These are phyloP conservation scores for Termitomyces sp. DNA, from an alignment of 768 basidiomycete genomes.

Conservation along the genomic window DNA sequence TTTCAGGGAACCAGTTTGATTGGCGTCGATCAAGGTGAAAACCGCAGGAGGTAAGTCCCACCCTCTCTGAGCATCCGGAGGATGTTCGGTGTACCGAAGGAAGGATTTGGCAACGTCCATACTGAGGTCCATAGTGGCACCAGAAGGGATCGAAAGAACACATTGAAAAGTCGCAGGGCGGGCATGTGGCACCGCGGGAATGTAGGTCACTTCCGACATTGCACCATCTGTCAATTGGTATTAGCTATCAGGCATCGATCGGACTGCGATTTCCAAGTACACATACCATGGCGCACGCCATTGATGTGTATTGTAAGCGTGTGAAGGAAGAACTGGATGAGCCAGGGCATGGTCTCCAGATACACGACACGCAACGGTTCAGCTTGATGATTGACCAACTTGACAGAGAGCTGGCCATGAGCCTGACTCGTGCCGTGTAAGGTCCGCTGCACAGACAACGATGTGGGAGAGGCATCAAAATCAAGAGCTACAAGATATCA, in stretches of 20 bases:
- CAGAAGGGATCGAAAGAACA: conserved; percentile 66
- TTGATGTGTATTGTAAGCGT: conserved; percentile 59
- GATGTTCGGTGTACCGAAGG: conserved; percentile 92
- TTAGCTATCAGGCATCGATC: conserved; percentile 1
- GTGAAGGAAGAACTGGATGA: conserved; percentile 84
- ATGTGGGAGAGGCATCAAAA: conserved; percentile 41
- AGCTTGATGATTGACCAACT: conserved; percentile 58
- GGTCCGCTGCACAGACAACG: conserved; percentile 65
- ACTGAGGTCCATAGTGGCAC: conserved; percentile 58
- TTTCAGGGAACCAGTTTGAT: conserved; percentile 17
- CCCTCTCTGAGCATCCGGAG: conserved; percentile 91
- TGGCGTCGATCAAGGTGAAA: conserved; percentile 43
- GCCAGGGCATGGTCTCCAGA: conserved; percentile 93
- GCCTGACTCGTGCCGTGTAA: conserved; percentile 76
- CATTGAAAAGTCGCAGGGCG: conserved; percentile 79
- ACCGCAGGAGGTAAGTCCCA: conserved; percentile 92
- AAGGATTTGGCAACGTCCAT: conserved; percentile 83
- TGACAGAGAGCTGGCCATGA: conserved; percentile 67
- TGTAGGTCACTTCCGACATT: conserved; percentile 65
- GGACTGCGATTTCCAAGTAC: neutral
- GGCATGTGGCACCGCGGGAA: conserved; percentile 63
- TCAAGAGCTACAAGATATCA: conserved; percentile 30
- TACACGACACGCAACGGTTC: conserved; percentile 55
- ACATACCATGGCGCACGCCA: conserved; percentile 45
- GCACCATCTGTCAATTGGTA: conserved; percentile 49